These are phyloP conservation scores for Byssothecium circinans DNA, from an alignment of 2,329 filamentous ascomycete species.

Conservation along the genomic window DNA sequence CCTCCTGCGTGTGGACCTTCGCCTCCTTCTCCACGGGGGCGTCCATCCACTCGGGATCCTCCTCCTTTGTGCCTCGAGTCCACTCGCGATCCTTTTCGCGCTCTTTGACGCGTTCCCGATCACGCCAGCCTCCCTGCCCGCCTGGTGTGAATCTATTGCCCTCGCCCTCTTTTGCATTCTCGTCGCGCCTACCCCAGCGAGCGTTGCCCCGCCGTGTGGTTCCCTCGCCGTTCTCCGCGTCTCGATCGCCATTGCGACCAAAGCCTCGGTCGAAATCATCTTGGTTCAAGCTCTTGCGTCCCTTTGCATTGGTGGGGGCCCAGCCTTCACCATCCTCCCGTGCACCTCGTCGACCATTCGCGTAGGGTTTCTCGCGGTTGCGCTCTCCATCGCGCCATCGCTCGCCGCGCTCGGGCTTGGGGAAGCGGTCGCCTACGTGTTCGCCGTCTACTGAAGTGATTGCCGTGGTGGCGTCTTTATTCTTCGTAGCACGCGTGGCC, in stretches of 20 bases:
- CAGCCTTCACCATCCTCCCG: slow-evolving; percentile 68
- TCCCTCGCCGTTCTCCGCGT: slow-evolving; percentile 49
- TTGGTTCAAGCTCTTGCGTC: slow-evolving; percentile 71
- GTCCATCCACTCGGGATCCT: slow-evolving; percentile 91
- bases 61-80: slow-evolving; percentile 52
- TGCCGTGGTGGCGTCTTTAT: slow-evolving; percentile 38
- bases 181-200: slow-evolving; percentile 71
- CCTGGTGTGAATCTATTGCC: slow-evolving; percentile 42
- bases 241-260: slow-evolving; percentile 53
- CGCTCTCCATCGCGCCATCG: slow-evolving; percentile 48
- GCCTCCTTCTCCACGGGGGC: slow-evolving; percentile 63
- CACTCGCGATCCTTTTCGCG: slow-evolving; percentile 55
- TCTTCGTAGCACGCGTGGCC: slow-evolving; percentile 60
- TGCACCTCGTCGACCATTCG: slow-evolving; percentile 46
- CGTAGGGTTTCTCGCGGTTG: slow-evolving; percentile 36
- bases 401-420: slow-evolving; percentile 35
- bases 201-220: slow-evolving; percentile 60
- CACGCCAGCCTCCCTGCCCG: slow-evolving; percentile 62
- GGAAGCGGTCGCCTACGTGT: slow-evolving; percentile 36
- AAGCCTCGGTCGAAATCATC: slow-evolving; percentile 71
- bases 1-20: slow-evolving; percentile 78
- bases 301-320: slow-evolving; percentile 65
- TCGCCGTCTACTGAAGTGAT: slow-evolving; percentile 45
- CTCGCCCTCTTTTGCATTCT: slow-evolving; percentile 48
- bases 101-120: slow-evolving; percentile 40